These are phyloP conservation scores for Claviceps capensis DNA, from an alignment of 2,329 filamentous ascomycete genomes.

Conservation along the genomic window DNA sequence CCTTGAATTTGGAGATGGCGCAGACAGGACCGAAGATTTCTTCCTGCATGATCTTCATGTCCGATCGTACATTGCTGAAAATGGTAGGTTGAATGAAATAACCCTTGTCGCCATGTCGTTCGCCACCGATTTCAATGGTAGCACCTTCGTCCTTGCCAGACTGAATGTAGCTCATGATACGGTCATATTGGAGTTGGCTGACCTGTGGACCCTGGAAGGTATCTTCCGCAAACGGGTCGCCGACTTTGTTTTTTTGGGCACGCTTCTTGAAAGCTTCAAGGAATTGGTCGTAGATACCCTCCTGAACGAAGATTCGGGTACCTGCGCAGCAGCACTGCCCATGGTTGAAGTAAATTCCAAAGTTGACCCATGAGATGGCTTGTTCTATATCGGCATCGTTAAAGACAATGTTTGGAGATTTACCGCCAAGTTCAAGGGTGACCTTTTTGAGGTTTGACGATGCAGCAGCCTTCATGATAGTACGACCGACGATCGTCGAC, in stretches of 20 bases:
- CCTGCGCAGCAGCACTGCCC: constrained; percentile 60
- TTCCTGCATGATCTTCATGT: constrained; percentile 88
- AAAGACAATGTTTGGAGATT: constrained; percentile 71
- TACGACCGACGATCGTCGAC: constrained; percentile 57
- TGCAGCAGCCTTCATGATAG: constrained; percentile 71
- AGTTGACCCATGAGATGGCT: constrained; percentile 67
- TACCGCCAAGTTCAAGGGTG: constrained; percentile 66
- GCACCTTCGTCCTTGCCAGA: constrained; percentile 46
- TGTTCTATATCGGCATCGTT: constrained; percentile 65
- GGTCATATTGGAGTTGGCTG: constrained; percentile 73
- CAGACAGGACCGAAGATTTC: constrained; percentile 88
- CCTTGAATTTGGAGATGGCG: constrained; percentile 75
- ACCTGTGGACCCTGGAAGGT: constrained; percentile 87
- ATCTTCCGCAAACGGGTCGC: constrained; percentile 63
- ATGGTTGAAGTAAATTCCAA: constrained; percentile 53
- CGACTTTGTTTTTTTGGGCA: constrained; percentile 60
- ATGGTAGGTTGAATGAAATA: constrained; percentile 90
- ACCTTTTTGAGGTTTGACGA: constrained; percentile 72
- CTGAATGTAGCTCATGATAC: constrained; percentile 74
- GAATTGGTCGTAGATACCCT: constrained; percentile 80
- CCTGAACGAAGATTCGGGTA: constrained; percentile 75
- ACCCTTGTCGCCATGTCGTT: constrained; percentile 55
- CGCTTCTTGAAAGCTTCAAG: constrained; percentile 67
- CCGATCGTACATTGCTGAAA: constrained; percentile 64
- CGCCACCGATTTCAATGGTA: constrained; percentile 41